Evolutionary conservation across 305 asterid genomes (phyloP).

Genomic region (Ajuga reptans): DNA sequence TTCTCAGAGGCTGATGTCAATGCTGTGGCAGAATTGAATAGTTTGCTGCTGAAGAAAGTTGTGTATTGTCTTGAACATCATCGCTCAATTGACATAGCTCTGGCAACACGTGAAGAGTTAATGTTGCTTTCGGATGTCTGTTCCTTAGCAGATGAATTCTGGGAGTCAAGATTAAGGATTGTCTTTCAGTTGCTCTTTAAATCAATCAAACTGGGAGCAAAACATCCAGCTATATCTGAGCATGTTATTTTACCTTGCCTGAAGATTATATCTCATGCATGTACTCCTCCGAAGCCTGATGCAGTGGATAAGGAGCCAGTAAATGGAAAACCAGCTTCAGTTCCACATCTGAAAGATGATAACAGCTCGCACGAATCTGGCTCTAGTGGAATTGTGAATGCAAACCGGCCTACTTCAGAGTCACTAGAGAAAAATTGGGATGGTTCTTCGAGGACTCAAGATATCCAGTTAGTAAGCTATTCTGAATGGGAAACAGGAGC

Average conservation of each 20-base stretch:
- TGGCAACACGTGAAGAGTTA: conserved; percentile 92
- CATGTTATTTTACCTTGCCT: conserved; percentile 92
- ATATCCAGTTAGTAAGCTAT: conserved; percentile 76
- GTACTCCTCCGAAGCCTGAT: conserved; percentile 98
- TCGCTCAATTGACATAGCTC: conserved; percentile 92
- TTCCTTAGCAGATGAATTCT: conserved; percentile 90
- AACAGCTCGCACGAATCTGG: conserved; percentile 46
- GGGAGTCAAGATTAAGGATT: conserved; percentile 94
- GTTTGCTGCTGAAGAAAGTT: conserved; percentile 82
- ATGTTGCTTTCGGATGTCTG: conserved; percentile 90
- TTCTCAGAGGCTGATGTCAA: conserved; percentile 88
- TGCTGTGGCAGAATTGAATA: conserved; percentile 86
- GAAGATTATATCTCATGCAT: conserved; percentile 87
- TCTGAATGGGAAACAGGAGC: conserved; percentile 99
- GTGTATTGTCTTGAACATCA: conserved; percentile 97
- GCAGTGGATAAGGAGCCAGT: conserved; percentile 67
- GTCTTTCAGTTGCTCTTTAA: conserved; percentile 91
- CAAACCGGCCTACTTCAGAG: conserved; percentile 46
- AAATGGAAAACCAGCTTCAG: conserved; percentile 53
- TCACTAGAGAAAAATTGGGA: conserved; percentile 69
- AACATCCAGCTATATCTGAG: conserved; percentile 98
- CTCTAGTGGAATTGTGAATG: conserved; percentile 45
- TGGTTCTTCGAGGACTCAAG: conserved; percentile 71
- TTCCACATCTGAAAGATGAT: conserved; percentile 57
- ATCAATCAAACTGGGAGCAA: conserved; percentile 92